These are phyloP conservation scores for Sclerotinia trifoliorum DNA, from an alignment of 2,329 filamentous ascomycete genomes.

Conservation along the genomic window DNA sequence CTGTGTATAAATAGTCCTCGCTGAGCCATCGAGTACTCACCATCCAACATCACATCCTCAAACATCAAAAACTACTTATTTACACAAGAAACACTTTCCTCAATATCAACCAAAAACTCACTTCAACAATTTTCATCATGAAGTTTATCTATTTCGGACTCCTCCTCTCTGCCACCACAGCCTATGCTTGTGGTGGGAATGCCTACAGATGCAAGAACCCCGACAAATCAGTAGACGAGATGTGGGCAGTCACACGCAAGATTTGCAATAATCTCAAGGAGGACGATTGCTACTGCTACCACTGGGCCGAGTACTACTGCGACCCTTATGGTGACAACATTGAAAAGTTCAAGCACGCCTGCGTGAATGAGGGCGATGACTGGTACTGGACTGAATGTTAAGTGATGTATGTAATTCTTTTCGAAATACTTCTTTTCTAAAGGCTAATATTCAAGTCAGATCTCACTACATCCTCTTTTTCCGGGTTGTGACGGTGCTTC, in stretches of 20 bases:
- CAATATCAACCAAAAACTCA: neutral
- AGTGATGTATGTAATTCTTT: neutral
- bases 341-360: neutral
- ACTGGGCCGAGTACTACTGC: conserved; percentile 2
- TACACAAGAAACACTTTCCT: neutral
- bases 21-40: neutral
- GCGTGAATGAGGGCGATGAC: neutral
- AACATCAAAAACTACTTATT: neutral
- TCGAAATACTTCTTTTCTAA: neutral
- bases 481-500: neutral
- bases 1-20: neutral
- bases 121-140: neutral
- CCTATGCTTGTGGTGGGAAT: neutral
- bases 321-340: neutral
- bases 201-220: conserved; percentile 1
- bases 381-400: conserved; percentile 7
- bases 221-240: neutral
- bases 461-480: neutral
- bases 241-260: neutral
- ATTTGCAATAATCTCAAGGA: neutral
- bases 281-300: conserved; percentile 1
- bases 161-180: neutral
- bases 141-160: neutral
- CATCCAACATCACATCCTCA: neutral
- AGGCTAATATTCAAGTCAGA: neutral